Evolutionary conservation across 1,284 basidiomycete species (phyloP), one percentile per base, ranked within the genome.

Genomic region (Phellinidium pouzarii): DNA sequence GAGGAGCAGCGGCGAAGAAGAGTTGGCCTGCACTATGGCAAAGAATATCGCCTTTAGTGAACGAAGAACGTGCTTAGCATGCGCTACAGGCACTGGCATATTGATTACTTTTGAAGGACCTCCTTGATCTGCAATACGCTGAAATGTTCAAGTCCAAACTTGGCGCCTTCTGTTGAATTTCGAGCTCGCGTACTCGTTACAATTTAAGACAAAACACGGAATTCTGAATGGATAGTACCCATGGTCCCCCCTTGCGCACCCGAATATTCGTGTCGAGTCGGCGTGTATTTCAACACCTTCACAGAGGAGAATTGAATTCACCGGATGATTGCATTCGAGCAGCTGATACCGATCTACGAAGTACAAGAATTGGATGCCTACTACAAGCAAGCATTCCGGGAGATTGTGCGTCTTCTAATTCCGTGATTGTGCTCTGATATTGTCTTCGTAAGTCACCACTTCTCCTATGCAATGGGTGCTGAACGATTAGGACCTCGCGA

Each of bases 401-500:
- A 34, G 31, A 8, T 34, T 34, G 31, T 34, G 14, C 31, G 14
- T 7, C 7, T 34, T 34, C 11, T 14, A 34, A 8, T 11, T 14
- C 3, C 31, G 11, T 14, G 14, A 8, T 34, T 14, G 11, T 34
- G 3, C 14, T 34, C 6, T 2, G 14, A 34, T 14, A 7, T 14
- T 34, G 7, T 34, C 14, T 8, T 34, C 14, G 31, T n/a, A 50
- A 41, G 11, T 14, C 49, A 44, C 25, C 52, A 53, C 14, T 48
- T 47, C 22, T 20, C 48, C n/a, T 3, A 20, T 47, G 4, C 40
- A 31, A 29, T 44, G 52, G 12, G 52, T 53, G 8, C n/a, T 53
- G 6, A 48, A 41, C 42, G 52, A 53, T 14, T 53, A 22, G 27
- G 52, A 53, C 23, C 44, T 47, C 17, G 52, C 52, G 5, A 17